phyloP scores from a whole-genome alignment of 2,329 filamentous ascomycete genomes.

The Trichoderma aggressivum region DNA sequence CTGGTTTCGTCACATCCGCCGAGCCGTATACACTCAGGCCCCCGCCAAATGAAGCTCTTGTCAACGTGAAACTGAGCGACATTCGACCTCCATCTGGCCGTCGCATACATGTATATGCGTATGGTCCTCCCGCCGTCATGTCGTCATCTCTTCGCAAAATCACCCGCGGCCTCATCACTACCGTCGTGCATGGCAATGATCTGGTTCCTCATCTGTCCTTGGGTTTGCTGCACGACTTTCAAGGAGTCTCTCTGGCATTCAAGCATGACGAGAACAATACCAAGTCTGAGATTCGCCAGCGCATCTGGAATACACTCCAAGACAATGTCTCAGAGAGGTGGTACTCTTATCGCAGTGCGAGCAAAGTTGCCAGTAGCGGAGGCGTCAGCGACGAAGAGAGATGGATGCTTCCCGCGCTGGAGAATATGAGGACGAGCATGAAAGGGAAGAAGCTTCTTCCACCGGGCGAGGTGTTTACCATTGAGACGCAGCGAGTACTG shows the following conservation, averaged over 20 bases:
- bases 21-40: constrained; percentile 44
- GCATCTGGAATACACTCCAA: constrained; percentile 63
- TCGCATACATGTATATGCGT: constrained; percentile 76
- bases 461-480: constrained; percentile 71
- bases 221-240: constrained; percentile 71
- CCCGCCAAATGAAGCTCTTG: constrained; percentile 32
- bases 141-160: constrained; percentile 65
- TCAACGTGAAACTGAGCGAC: constrained; percentile 28
- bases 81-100: constrained; percentile 62
- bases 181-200: constrained; percentile 68
- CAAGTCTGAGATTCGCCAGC: constrained; percentile 62
- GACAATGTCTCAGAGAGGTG: constrained; percentile 61
- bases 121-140: constrained; percentile 71
- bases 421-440: constrained; percentile 65
- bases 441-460: constrained; percentile 67
- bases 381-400: constrained; percentile 54
- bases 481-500: constrained; percentile 66
- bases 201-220: constrained; percentile 71
- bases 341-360: constrained; percentile 37
- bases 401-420: constrained; percentile 67
- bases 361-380: constrained; percentile 31
- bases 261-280: constrained; percentile 67
- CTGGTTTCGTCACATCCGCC: constrained; percentile 61
- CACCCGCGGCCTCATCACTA: constrained; percentile 72
- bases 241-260: constrained; percentile 68